phyloP scores from a whole-genome alignment of 2,329 filamentous ascomycete species.

The Coleophoma crateriformis region DNA sequence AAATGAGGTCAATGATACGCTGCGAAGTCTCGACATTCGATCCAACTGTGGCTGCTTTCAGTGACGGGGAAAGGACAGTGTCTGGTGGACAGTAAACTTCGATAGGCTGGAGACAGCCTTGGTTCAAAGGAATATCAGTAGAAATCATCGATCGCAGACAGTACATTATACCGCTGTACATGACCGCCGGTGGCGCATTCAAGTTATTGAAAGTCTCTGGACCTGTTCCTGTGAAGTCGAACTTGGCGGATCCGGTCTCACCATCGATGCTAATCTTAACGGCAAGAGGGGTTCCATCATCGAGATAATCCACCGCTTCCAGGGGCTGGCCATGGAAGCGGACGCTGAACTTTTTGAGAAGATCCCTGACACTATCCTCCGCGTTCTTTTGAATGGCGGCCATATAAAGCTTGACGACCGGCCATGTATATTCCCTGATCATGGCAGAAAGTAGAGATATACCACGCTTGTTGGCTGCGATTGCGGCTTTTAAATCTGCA shows the following conservation, averaged over 20 bases:
- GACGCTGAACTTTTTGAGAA: constrained; percentile 63
- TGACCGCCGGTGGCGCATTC: constrained; percentile 74
- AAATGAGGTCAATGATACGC: constrained; percentile 70
- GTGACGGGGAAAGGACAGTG: constrained; percentile 66
- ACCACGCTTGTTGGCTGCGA: constrained; percentile 77
- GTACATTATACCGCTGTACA: constrained; percentile 78
- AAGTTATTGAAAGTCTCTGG: constrained; percentile 70
- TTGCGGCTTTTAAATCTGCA: constrained; percentile 77
- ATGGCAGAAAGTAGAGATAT: constrained; percentile 68
- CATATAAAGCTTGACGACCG: constrained; percentile 77
- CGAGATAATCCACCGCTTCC: constrained; percentile 71
- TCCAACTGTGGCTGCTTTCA: constrained; percentile 68
- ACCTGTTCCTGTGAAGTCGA: constrained; percentile 71
- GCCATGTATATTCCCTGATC: constrained; percentile 68
- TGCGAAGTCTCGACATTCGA: constrained; percentile 14
- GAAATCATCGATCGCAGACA: constrained; percentile 71
- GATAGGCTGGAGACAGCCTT: constrained; percentile 72
- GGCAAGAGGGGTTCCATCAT: constrained; percentile 70
- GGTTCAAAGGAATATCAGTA: constrained; percentile 78
- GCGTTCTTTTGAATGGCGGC: constrained; percentile 72
- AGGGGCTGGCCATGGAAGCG: constrained; percentile 63
- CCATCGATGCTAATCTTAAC: constrained; percentile 68
- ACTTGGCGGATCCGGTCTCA: constrained; percentile 65
- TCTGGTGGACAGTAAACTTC: constrained; percentile 62
- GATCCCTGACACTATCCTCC: constrained; percentile 62